Conservation (phyloP, 2,329 filamentous ascomycete genomes). For the Alternaria gaisen region DNA sequence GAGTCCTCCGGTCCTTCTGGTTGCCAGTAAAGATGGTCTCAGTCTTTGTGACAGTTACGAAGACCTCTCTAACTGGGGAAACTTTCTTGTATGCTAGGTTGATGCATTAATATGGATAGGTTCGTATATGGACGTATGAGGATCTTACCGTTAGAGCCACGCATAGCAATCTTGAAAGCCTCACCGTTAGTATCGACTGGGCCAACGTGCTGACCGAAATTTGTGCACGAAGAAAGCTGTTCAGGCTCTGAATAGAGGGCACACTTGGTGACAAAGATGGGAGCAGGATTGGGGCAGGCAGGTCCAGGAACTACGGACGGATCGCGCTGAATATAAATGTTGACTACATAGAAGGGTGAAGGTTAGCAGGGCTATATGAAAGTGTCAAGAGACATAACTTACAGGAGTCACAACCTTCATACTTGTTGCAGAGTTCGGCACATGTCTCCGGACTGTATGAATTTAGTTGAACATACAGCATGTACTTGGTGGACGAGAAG, state of each 20-base stretch:
- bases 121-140: not conserved
- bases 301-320: constrained; percentile 18
- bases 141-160: constrained; percentile 27
- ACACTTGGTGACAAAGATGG: constrained; percentile 21
- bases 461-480: constrained; percentile 7
- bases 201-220: constrained; percentile 19
- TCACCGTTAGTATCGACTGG: constrained; percentile 19
- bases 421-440: constrained; percentile 12
- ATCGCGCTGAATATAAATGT: constrained; percentile 31
- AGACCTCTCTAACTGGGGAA: not conserved
- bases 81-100: constrained; percentile 9
- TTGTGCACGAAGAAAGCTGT: constrained; percentile 8
- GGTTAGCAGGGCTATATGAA: not conserved
- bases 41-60: not conserved
- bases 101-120: not conserved
- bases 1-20: not conserved
- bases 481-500: constrained; percentile 15
- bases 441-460: constrained; percentile 15
- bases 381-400: not conserved
- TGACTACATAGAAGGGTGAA: constrained; percentile 16
- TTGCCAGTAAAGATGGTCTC: not conserved
- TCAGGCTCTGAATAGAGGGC: constrained; percentile 21
- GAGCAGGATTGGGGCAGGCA: constrained; percentile 26
- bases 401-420: constrained; percentile 17
- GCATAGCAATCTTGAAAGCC: constrained; percentile 18